These are phyloP conservation scores for Microcera coccophila DNA, from an alignment of 2,329 filamentous ascomycete genomes.

Conservation along the genomic window DNA sequence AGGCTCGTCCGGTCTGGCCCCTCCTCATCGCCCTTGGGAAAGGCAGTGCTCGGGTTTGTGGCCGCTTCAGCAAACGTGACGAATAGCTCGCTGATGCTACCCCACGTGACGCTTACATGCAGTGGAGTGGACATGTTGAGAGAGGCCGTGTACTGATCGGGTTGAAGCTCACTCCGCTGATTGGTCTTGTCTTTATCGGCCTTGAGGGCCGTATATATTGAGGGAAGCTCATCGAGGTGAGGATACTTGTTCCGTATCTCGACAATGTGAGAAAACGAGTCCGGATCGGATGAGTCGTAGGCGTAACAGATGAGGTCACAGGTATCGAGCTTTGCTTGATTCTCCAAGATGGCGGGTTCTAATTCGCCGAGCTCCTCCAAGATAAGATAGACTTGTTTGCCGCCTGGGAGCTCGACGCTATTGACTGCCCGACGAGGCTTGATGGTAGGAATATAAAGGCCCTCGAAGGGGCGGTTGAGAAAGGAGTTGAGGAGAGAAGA, in stretches of 20 bases:
- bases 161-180: conserved; percentile 86
- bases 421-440: conserved; percentile 92
- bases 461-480: conserved; percentile 79
- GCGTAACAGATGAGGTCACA: conserved; percentile 94
- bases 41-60: conserved; percentile 81
- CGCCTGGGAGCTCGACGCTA: conserved; percentile 90
- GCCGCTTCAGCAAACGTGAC: conserved; percentile 87
- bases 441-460: conserved; percentile 87
- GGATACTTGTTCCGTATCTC: conserved; percentile 73
- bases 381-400: conserved; percentile 95
- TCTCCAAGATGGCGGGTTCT: conserved; percentile 92
- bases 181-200: conserved; percentile 95
- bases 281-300: conserved; percentile 94
- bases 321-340: conserved; percentile 81
- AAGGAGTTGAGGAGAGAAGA: conserved; percentile 88
- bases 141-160: conserved; percentile 81
- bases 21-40: conserved; percentile 86
- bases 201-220: conserved; percentile 89
- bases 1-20: conserved; percentile 76
- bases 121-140: conserved; percentile 87
- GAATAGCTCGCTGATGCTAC: conserved; percentile 89
- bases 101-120: conserved; percentile 94
- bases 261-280: conserved; percentile 91
- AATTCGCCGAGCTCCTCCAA: conserved; percentile 91
- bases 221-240: conserved; percentile 82